A percentile compares a stretch with the other conserved stretches of the same genome.
Conservation (phyloP, 345 rosid genomes). For the Euphorbia lathyris region DNA sequence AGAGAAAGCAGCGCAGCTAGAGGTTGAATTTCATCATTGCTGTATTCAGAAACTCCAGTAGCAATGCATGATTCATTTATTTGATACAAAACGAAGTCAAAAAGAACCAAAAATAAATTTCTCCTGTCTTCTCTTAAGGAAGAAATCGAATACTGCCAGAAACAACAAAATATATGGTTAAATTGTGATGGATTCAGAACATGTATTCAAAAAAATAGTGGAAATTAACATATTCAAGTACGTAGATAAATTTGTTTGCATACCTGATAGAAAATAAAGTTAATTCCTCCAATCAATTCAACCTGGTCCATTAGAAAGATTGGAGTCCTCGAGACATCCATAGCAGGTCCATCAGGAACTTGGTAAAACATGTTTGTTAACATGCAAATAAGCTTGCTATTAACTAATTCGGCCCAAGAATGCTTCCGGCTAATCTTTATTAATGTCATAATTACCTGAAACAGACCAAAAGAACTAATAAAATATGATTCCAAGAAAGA, state of each 20-base stretch:
- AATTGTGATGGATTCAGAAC: background rate
- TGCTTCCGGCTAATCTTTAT: constrained; percentile 66
- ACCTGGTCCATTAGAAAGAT: constrained; percentile 75
- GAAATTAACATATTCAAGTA: background rate
- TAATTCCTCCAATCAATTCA: constrained; percentile 94
- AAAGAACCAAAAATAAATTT: constrained; percentile 80
- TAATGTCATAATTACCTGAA: constrained; percentile 83
- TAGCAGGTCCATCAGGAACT: constrained; percentile 51
- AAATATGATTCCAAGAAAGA: background rate
- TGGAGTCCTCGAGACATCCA: constrained; percentile 36
- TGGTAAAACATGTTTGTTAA: constrained; percentile 86
- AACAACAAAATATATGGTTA: background rate
- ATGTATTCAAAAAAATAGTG: background rate
- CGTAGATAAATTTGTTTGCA: constrained; percentile 6
- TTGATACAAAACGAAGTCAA: constrained; percentile 81
- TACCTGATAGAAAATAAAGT: constrained; percentile 91
- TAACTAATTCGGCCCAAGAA: constrained; percentile 98
- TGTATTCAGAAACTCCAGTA: constrained; percentile 80
- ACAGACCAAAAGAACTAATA: constrained; percentile 3
- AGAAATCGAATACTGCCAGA: constrained; percentile 82
- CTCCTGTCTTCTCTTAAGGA: constrained; percentile 85
- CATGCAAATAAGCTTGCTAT: constrained; percentile 86
- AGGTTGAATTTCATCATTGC: constrained; percentile 82
- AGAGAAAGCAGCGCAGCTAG: constrained; percentile 71
- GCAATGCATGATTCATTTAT: constrained; percentile 73